Evolutionary conservation across 306 rosid species (phyloP).

Genomic region (Trichosanthes cucumerina): DNA sequence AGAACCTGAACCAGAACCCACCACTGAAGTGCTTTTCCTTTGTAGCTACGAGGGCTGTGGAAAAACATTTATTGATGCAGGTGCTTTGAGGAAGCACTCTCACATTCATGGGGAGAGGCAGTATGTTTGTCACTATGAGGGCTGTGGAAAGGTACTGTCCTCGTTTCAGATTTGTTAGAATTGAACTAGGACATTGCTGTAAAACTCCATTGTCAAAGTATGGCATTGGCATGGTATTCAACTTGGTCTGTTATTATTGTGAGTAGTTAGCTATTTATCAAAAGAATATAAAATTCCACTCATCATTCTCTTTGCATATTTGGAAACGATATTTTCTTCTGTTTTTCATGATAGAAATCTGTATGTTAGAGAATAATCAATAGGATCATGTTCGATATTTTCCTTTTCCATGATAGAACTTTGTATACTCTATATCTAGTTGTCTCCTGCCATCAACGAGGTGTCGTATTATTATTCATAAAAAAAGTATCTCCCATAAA

Average conservation of each 20-base stretch:
- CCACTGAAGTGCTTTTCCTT: constrained; percentile 93
- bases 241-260: not conserved
- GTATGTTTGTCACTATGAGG: constrained; percentile 72
- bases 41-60: constrained; percentile 97
- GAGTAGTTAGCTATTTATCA: not conserved
- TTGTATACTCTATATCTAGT: not conserved
- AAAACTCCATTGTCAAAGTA: not conserved
- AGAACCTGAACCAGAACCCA: constrained; percentile 95
- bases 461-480: not conserved
- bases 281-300: not conserved
- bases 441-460: not conserved
- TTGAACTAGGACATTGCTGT: not conserved
- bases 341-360: not conserved
- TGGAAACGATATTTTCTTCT: not conserved
- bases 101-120: constrained; percentile 97
- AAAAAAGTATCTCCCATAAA: not conserved
- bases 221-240: not conserved
- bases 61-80: constrained; percentile 93
- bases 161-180: not conserved
- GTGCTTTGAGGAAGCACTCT: constrained; percentile 96
- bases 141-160: constrained; percentile 82
- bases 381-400: not conserved
- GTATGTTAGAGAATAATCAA: not conserved
- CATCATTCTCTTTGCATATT: not conserved
- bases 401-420: not conserved